Percentiles rank a stretch among this genome's conserved stretches.
phyloP scores from a whole-genome alignment of 176 grass and related monocot species.

The Neostapfia colusana region DNA sequence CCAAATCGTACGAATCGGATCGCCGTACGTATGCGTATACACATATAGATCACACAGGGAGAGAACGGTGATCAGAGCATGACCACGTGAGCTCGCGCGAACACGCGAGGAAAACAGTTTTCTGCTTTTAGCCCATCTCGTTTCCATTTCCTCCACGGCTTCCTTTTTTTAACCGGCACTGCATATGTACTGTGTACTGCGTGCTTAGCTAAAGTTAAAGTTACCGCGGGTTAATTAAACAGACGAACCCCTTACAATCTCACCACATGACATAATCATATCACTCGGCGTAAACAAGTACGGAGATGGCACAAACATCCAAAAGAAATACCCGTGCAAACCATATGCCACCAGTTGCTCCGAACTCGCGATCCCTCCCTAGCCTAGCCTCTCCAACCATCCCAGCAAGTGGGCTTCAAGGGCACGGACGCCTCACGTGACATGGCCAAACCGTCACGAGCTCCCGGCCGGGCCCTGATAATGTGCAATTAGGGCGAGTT shows the following conservation, averaged over 20 bases:
- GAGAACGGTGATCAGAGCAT: no score
- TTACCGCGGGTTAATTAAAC: neutral
- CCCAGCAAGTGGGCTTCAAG: slow-evolving; percentile 24
- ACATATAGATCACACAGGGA: no score
- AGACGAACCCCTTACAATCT: neutral
- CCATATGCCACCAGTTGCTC: slow-evolving; percentile 37
- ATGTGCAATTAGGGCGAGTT: neutral
- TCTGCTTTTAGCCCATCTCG: neutral
- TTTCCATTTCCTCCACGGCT: neutral
- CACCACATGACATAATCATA: slow-evolving; percentile 47
- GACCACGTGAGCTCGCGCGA: neutral
- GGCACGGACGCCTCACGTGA: slow-evolving; percentile 48
- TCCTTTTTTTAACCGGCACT: neutral
- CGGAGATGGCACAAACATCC: neutral
- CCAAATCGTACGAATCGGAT: no score
- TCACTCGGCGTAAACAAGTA: slow-evolving; percentile 24
- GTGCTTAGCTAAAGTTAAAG: neutral
- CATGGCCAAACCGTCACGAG: slow-evolving; percentile 27
- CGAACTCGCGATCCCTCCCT: neutral
- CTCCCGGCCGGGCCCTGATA: neutral
- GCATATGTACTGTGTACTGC: no score
- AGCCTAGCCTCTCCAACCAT: neutral
- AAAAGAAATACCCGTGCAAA: slow-evolving; percentile 50
- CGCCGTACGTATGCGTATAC: no score
- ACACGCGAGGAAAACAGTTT: neutral